Evolutionary conservation across 2,329 filamentous ascomycete genomes (phyloP).

Genomic region (Hypomyces perniciosus): DNA sequence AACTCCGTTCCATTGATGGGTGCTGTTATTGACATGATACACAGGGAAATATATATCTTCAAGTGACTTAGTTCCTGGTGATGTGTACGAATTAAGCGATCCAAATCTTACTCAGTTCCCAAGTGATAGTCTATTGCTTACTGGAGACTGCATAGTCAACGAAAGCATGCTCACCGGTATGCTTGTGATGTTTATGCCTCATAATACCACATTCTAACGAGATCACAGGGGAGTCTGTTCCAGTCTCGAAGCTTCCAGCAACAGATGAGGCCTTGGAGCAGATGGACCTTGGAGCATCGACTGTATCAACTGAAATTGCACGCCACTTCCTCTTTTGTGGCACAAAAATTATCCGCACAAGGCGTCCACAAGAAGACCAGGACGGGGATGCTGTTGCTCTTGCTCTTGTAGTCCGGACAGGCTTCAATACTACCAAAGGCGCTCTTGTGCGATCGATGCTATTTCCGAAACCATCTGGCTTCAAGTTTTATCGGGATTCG

Average conservation of each 20-base stretch:
- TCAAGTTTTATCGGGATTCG: conserved; percentile 97
- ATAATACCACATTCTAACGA: conserved; percentile 7
- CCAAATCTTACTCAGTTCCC: conserved; percentile 83
- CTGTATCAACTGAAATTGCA: conserved; percentile 75
- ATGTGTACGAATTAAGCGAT: conserved; percentile 95
- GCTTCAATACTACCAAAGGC: conserved; percentile 97
- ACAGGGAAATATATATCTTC: conserved; percentile 78
- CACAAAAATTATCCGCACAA: conserved; percentile 87
- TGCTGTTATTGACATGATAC: not conserved
- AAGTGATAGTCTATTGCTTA: conserved; percentile 83
- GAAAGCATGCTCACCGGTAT: conserved; percentile 88
- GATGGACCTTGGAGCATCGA: conserved; percentile 73
- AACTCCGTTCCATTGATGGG: not conserved
- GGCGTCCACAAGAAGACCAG: conserved; percentile 78
- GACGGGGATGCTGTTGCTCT: conserved; percentile 86
- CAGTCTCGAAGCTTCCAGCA: conserved; percentile 85
- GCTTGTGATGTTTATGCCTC: conserved; percentile 31
- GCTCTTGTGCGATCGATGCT: conserved; percentile 95
- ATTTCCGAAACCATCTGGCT: conserved; percentile 95
- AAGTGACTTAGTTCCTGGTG: conserved; percentile 84
- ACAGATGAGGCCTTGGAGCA: conserved; percentile 70
- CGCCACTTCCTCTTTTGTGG: conserved; percentile 91
- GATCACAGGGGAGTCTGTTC: conserved; percentile 74
- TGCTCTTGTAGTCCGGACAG: conserved; percentile 86
- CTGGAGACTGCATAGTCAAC: conserved; percentile 96